phyloP scores from a whole-genome alignment of 176 grass and related monocot genomes.

The Avena eriantha region DNA sequence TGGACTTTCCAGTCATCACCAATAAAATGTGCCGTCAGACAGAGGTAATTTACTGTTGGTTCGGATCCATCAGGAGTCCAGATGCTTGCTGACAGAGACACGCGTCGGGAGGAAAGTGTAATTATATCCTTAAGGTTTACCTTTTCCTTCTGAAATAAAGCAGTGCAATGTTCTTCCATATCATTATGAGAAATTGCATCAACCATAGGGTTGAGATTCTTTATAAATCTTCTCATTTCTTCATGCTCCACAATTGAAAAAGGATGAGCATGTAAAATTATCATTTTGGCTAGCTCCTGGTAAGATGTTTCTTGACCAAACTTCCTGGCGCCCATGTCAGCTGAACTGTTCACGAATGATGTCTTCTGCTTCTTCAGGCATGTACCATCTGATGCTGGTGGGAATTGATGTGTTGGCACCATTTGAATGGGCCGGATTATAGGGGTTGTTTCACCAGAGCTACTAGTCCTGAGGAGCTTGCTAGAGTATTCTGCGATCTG shows the following conservation, averaged over 20 bases:
- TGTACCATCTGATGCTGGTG: slow-evolving; percentile 37
- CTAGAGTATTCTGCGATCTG: slow-evolving; percentile 51
- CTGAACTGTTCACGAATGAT: slow-evolving; percentile 32
- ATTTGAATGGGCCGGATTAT: slow-evolving; percentile 46
- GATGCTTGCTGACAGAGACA: slow-evolving; percentile 61
- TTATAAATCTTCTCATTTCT: slow-evolving; percentile 61
- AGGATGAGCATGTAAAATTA: slow-evolving; percentile 52
- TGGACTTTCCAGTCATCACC: slow-evolving; percentile 55
- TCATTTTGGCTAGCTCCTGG: slow-evolving; percentile 53
- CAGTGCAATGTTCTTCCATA: slow-evolving; percentile 52
- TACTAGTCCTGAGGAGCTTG: slow-evolving; percentile 39
- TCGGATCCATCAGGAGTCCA: slow-evolving; percentile 51
- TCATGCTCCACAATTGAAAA: slow-evolving; percentile 59
- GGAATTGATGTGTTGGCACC: slow-evolving; percentile 32
- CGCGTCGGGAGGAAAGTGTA: slow-evolving; percentile 28
- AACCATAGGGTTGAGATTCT: slow-evolving; percentile 51
- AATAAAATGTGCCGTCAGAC: slow-evolving; percentile 60
- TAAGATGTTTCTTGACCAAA: slow-evolving; percentile 48
- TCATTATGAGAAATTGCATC: slow-evolving; percentile 21
- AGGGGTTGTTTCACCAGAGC: slow-evolving; percentile 38
- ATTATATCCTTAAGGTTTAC: slow-evolving; percentile 47
- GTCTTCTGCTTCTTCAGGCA: slow-evolving; percentile 45
- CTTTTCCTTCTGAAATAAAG: slow-evolving; percentile 59
- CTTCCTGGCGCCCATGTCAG: slow-evolving; percentile 38
- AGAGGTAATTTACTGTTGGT: slow-evolving; percentile 53